Evolutionary conservation across 2,329 filamentous ascomycete species (phyloP).

Genomic region (Rhytidhysteron rufulum): DNA sequence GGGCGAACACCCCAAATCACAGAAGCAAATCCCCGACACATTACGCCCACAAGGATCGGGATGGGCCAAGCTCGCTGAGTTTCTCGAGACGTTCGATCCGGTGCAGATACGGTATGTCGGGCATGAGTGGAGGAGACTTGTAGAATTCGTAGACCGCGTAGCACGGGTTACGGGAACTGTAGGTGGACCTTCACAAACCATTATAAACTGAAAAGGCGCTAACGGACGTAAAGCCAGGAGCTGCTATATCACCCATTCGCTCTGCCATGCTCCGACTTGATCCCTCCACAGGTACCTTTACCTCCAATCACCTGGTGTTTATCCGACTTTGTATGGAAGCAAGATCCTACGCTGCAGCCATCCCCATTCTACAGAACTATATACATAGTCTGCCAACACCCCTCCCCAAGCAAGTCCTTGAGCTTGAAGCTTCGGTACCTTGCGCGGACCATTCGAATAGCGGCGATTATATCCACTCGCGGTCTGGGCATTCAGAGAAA

Average conservation of each 20-base stretch:
- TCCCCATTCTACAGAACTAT: constrained; percentile 61
- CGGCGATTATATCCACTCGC: constrained; percentile 57
- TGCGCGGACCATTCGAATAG: constrained; percentile 42
- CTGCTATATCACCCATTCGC: constrained; percentile 38
- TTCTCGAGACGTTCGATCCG: constrained; percentile 49
- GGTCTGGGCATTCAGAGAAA: constrained; percentile 55
- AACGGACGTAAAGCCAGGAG: constrained; percentile 19
- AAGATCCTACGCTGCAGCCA: constrained; percentile 51
- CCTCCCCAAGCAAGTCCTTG: constrained; percentile 22
- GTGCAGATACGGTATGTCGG: constrained; percentile 54
- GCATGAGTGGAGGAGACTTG: constrained; percentile 43
- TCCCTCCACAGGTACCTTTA: constrained; percentile 63
- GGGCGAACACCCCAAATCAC: constrained; percentile 28
- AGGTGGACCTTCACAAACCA: constrained; percentile 11
- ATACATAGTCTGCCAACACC: constrained; percentile 61
- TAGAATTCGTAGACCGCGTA: constrained; percentile 37
- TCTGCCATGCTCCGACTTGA: constrained; percentile 63
- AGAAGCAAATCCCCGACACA: constrained; percentile 34
- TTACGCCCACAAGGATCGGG: constrained; percentile 43
- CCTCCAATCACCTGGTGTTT: constrained; percentile 58
- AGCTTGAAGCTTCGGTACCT: constrained; percentile 36
- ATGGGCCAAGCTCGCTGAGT: constrained; percentile 49
- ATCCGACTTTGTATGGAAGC: constrained; percentile 55
- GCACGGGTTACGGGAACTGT: constrained; percentile 28
- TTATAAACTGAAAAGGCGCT: constrained; percentile 4